These are phyloP conservation scores for Colletotrichum siamense DNA, from an alignment of 2,329 filamentous ascomycete genomes.

Conservation along the genomic window DNA sequence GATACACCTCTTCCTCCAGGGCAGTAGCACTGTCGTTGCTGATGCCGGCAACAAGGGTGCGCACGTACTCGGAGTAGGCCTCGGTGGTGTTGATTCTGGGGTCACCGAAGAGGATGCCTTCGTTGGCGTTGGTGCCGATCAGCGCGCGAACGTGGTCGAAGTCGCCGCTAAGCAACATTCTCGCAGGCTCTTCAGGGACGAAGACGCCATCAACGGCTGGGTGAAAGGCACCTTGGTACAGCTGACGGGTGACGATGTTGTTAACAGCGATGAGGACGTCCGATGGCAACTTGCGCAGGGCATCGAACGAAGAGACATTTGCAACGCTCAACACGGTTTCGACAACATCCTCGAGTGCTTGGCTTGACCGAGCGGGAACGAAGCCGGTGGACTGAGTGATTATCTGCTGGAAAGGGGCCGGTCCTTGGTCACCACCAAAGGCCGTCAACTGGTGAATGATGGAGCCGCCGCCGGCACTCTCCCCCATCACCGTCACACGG, in stretches of 20 bases:
- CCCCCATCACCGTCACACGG: not conserved
- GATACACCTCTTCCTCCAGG: not conserved
- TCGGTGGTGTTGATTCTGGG: not conserved
- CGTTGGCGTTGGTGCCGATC: not conserved
- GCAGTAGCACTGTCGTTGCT: not conserved
- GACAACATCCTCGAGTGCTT: not conserved
- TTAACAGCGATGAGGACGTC: not conserved
- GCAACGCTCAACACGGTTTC: not conserved
- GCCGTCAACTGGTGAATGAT: not conserved
- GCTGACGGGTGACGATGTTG: not conserved
- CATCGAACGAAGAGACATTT: not conserved
- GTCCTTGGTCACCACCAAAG: not conserved
- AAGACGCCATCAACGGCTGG: not conserved
- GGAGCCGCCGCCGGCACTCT: not conserved
- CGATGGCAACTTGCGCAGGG: not conserved
- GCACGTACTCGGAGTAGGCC: not conserved
- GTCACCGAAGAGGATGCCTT: not conserved
- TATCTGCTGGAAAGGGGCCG: not conserved
- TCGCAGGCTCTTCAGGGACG: not conserved
- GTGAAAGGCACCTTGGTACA: not conserved
- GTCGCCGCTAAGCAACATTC: not conserved
- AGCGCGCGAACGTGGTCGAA: not conserved
- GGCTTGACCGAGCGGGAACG: accelerated
- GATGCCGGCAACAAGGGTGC: not conserved
- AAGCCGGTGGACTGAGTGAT: not conserved